Base-by-base conservation (phyloP, 805 yeast species). In the Lachancea thermotolerans region DNA sequence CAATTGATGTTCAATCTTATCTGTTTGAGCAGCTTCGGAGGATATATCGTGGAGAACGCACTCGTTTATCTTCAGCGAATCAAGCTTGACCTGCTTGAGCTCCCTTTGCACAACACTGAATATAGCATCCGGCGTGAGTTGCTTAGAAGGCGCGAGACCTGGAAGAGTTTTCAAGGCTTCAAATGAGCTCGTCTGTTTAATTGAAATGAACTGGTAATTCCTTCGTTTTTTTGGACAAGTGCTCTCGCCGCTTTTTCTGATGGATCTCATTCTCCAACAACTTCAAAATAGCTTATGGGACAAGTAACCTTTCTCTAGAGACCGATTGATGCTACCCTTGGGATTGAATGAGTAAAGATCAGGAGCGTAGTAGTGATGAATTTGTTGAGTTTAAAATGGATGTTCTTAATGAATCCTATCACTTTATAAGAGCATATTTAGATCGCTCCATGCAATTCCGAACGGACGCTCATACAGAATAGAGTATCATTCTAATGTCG, bases 11-110 rank as follows among this genome's bases (percentile, higher is more conserved):
- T 61, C 59, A 7, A 61, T 50, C 27, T 43, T 39, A 17, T 50
- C 51, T 46, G 66, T 65, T 30, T 60, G 64, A 21, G 51, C 53
- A 27, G 56, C 49, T 42, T 66, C 70, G 14, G 57, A 52, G 11
- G 56, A 54, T 4, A 68, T 53, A 39, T 64, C 69, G 25, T 54
- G 59, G 25, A 56, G 55, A 8, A 63, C 47, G 8, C 46, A 46
- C 11, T 40, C 43, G 43, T 55, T 54, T n/a, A 61, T 46, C 6
- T 43, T 29, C 2, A 21, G 31, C 9, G 61, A 44, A 39, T 59
- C 66, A 2, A 42, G 31, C 17, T 49, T 49, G 1, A 61, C 55
- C 35, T 53, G 58, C 15, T 41, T 40, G 9, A 62, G 18, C 42
- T 60, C 62, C 6, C 41, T 40, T 12, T 53, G 49, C 10, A 57